Evolutionary conservation across 192 early-diverging fungal genomes (phyloP), one percentile per base, ranked within the genome.

Genomic region (Ambispora gerdemannii): DNA sequence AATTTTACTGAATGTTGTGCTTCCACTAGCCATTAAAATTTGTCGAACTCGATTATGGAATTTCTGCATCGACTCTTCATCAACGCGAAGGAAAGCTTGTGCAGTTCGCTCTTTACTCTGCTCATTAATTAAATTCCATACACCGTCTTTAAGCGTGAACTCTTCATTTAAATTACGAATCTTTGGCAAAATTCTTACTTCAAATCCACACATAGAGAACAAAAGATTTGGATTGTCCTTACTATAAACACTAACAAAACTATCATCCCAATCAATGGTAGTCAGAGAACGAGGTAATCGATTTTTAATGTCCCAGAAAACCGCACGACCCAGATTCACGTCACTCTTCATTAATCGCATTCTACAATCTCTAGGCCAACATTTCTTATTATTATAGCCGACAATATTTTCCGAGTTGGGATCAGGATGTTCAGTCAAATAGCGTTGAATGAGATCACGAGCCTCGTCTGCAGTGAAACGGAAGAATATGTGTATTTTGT

Each of bases 271-370:
- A 72, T 99, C 97, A 64, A 99, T 88, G 0, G 96, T 96, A 0
- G 97, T 96, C 75, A 99, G 84, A 49, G 93, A 95, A 64, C 95
- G 90, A 32, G 97, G 97, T 71, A 99, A 82, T 55, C 97, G 84
- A 77, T 97, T 98, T 78, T 96, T 96, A 76, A 99, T 94, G 72
- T 99, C 97, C 97, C 97, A 99, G 74, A 99, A 99, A 15, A 95
- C 94, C 0, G 97, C 97, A 35, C 97, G 90, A 38, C 97, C 97
- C 34, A 98, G 74, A 68, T 97, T 96, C 52, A 99, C 96, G 76
- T 99, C 97, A 79, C 94, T 94, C 82, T 95, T 95, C 93, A 99
- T 96, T 70, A 99, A 75, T 50, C 97, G 90, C 97, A 99, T 99
- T 61, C 97, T 90, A 70, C 94, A 93, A 81, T 99, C 97, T 56